Base-by-base conservation (phyloP, 331 rosid genomes). In the Quercus lobata region DNA sequence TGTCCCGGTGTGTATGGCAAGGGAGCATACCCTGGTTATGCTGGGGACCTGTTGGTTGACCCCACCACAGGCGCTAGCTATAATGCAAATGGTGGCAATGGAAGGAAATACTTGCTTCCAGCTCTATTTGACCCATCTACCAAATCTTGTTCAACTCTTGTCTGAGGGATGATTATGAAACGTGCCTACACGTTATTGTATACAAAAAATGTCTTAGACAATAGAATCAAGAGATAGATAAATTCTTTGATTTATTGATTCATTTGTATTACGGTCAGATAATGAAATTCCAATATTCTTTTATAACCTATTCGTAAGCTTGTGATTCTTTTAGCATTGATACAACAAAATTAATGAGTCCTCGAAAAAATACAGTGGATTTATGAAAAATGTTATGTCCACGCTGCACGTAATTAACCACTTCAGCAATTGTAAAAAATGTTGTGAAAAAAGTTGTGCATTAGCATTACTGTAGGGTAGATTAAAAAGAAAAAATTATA, bases 21-120 rank as follows among this genome's bases (percentile, higher is more conserved):
- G 30, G 94, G 94, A 5, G 92, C 98, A 29, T 92, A 90, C 58
- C 97, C 97, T 0, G 97, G 97, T 0, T 94, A 84, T 6, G 87
- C 97, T 1, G 97, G 97, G 8, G 60, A 84, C 6, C 83, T 94
- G 1, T 71, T 89, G 88, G 83, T 82, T 80, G 94, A 94, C 24
- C 60, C 87, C 0, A 75, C 87, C 0, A 89, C 83, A 0, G 97
- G 97, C 0, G 92, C 90, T 2, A 92, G 97, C 86, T 94, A 81
- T 27, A 94, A 94, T 6, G 97, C 97, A 0, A 81, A 87, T 29
- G 98, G 97, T 0, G 81, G 24, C 1, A 82, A 83, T 76, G 93
- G 92, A 1, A 78, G 97, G 68, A 91, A 89, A 32, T 94, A 88
- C 57, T 77, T 94, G 85, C 68, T 92, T 56, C 97, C 97, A 0